Evolutionary conservation across 805 yeast species (phyloP).

Genomic region (Pichia heedii): DNA sequence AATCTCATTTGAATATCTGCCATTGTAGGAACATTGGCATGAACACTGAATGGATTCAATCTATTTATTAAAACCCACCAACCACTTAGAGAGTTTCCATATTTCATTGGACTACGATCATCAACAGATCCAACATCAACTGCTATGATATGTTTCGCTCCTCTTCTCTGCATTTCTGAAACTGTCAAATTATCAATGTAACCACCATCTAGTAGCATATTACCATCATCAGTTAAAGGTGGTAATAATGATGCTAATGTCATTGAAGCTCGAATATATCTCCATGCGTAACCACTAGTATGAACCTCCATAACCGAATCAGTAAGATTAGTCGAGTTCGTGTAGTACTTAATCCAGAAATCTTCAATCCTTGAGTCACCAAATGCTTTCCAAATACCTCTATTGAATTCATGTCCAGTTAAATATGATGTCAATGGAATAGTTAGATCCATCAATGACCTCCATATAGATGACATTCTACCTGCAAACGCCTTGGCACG

Average conservation of each 20-base stretch:
- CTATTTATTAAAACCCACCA: conserved; percentile 82
- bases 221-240: conserved; percentile 79
- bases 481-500: conserved; percentile 79
- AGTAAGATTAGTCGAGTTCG: conserved; percentile 92
- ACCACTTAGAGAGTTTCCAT: conserved; percentile 91
- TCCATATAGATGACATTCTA: conserved; percentile 78
- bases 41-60: conserved; percentile 80
- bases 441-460: conserved; percentile 74
- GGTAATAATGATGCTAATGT: conserved; percentile 91
- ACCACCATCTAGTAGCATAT: conserved; percentile 93
- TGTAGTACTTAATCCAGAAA: conserved; percentile 83
- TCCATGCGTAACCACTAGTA: conserved; percentile 88
- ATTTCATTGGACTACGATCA: conserved; percentile 79
- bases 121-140: conserved; percentile 95
- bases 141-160: conserved; percentile 81
- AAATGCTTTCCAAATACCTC: conserved; percentile 96
- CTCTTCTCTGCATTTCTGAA: conserved; percentile 79
- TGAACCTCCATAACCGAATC: conserved; percentile 94
- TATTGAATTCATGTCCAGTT: conserved; percentile 93
- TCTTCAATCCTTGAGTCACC: conserved; percentile 92
- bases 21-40: conserved; percentile 87
- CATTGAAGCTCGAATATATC: conserved; percentile 94
- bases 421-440: conserved; percentile 92
- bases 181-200: conserved; percentile 92
- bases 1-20: conserved; percentile 89